These are phyloP conservation scores for Ettlia oleoabundans DNA, from an alignment of 139 green algal genomes.

Conservation along the genomic window DNA sequence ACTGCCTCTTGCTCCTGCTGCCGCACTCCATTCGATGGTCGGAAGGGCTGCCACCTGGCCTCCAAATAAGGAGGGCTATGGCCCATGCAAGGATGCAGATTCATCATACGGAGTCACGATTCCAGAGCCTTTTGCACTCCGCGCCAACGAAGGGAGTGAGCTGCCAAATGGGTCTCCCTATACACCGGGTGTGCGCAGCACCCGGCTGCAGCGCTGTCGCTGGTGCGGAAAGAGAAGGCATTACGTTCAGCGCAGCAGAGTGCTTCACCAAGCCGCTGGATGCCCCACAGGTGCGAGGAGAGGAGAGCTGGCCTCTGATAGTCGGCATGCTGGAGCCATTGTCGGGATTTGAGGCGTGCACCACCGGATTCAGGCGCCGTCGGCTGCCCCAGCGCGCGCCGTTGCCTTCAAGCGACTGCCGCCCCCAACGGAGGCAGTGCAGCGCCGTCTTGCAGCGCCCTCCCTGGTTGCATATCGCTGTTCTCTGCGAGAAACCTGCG, in stretches of 20 bases:
- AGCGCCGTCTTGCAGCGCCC: no score
- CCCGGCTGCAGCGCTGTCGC: background rate
- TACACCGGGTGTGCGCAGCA: background rate
- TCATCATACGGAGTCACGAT: background rate
- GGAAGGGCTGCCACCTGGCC: no score
- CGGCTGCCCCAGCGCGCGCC: background rate
- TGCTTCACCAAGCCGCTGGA: conserved; percentile 7
- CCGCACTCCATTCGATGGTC: no score
- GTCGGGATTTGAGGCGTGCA: no score
- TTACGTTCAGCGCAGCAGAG: conserved; percentile 6
- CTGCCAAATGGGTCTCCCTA: background rate
- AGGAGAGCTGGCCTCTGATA: background rate
- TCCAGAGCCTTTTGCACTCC: background rate
- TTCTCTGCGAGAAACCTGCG: background rate
- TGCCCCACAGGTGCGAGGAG: background rate
- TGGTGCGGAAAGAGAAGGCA: background rate
- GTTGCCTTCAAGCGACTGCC: no score
- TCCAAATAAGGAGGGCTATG: no score
- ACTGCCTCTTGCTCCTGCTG: no score
- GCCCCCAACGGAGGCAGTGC: no score
- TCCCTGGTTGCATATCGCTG: no score
- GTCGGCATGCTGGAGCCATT: no score
- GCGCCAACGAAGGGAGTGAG: background rate
- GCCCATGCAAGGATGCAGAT: no score
- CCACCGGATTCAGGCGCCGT: background rate